Evolutionary conservation across 225 moss, liverwort and hornwort genomes (phyloP), one percentile per base, ranked within the genome.

Genomic region (Marchantia polymorpha): DNA sequence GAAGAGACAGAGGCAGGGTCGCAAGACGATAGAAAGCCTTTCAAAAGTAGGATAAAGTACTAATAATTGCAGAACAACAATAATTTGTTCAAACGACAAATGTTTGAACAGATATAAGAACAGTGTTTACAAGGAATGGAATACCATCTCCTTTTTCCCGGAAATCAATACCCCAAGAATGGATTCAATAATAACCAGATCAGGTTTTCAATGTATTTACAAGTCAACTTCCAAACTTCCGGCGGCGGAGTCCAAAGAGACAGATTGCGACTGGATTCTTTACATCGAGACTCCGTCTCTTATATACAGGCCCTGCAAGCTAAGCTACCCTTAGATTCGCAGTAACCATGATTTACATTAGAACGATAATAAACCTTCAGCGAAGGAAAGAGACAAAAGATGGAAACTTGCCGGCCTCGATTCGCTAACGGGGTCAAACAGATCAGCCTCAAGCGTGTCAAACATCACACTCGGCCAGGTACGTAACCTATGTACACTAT

Each of bases 131-230:
- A 39, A 39, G 39, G 39, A 39, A 39, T 39, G 39, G 39, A 46
- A 14, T 39, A 20, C 0, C n/a, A 71, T 71, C 19, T 69, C 46
- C 65, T 65, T 11, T 26, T 27, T n/a, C n/a, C 29, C 29, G 27
- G 25, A 65, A 26, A 65, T 65, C 25, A 60, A 65, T 65, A 69
- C 69, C 49, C 71, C 71, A 49, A 71, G n/a, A n/a, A 71, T 69
- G 31, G 26, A 31, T 69, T 69, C 68, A 69, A 69, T 31, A 69
- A 14, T 72, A 47, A 51, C 48, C 48, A 7, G 47, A 72, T 19
- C 59, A 15, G 26, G 17, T 25, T 20, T 75, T 52, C 58, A 75
- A 75, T 56, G 76, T 76, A 76, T 76, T 59, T 76, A 76, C 76
- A 76, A 4, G 76, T 30, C 60, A 60, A 17, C 76, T 47, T 76